These are phyloP conservation scores for Fusarium sp. DNA, from an alignment of 2,329 filamentous ascomycete species.

Conservation along the genomic window DNA sequence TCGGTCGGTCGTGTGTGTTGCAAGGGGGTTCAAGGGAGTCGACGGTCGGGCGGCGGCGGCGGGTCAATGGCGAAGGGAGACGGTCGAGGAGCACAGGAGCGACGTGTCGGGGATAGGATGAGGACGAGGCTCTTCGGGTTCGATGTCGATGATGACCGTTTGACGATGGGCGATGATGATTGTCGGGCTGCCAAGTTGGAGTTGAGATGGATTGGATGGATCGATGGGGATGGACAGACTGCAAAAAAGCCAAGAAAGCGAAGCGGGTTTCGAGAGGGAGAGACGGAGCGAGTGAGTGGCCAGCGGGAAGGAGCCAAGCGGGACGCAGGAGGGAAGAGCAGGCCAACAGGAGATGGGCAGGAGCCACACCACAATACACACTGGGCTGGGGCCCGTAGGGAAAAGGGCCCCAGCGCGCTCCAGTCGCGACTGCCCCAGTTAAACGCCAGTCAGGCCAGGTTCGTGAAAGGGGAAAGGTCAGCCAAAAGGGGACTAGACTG, in stretches of 20 bases:
- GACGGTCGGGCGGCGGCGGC: conserved; percentile 8
- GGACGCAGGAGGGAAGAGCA: conserved; percentile 23
- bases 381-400: background rate
- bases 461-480: conserved; percentile 32
- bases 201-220: conserved; percentile 37
- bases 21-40: conserved; percentile 27
- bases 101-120: background rate
- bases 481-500: conserved; percentile 20
- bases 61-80: conserved; percentile 23
- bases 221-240: conserved; percentile 36
- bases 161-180: conserved; percentile 18
- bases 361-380: conserved; percentile 22
- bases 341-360: conserved; percentile 40
- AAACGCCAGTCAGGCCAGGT: conserved; percentile 20
- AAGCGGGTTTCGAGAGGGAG: conserved; percentile 38
- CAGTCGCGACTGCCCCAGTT: conserved; percentile 16
- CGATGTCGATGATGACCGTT: background rate
- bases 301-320: conserved; percentile 23
- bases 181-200: conserved; percentile 11
- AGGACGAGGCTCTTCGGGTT: background rate
- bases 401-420: conserved; percentile 23
- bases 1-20: conserved; percentile 10
- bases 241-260: conserved; percentile 39
- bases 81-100: conserved; percentile 12
- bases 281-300: conserved; percentile 38